Base-by-base conservation (phyloP, 345 rosid species). In the Psidium friedrichsthalianum region DNA sequence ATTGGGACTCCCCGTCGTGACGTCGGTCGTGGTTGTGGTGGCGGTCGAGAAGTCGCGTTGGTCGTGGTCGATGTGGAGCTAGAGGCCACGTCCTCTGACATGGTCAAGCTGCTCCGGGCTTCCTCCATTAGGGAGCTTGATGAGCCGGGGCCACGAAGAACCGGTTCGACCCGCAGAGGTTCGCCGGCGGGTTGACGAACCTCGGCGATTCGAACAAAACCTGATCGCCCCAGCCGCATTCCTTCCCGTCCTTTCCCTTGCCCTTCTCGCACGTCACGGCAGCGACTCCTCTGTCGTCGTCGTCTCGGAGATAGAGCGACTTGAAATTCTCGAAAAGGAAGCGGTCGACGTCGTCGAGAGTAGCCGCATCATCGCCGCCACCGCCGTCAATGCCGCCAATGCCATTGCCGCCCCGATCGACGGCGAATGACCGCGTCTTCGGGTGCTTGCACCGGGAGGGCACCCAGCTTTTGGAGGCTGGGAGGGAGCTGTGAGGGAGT, bases 251-350 rank as follows among this genome's bases (percentile, higher is more conserved):
- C 16, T 42, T 44, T n/a, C 58, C 58, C 24, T 86, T 82, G 40
- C 80, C 78, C 51, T 85, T 83, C 18, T 84, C 54, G 52, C 84
- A 84, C 52, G 56, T 14, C 86, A 49, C 85, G 82, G 44, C 85
- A 61, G 29, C 56, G 25, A 5, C 27, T 74, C 2, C 18, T 3
- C 32, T 87, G 36, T 16, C 90, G n/a, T 44, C 87, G 1, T 87
- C 92, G 16, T 94, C 95, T 6, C 85, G 82, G 58, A 94, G 82
- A 84, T 92, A 97, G 56, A 97, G 93, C n/a, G 99, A 95, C 82
- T 85, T 92, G 88, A 97, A 95, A 88, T 97, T 97, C 89, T 95
- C 98, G 25, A 89, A 91, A 51, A 95, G 94, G 88, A 95, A 97
- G 24, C 91, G 94, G 85, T 97, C 99, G 22, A 97, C 86, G 55